Percentiles rank a stretch among this genome's conserved stretches.
These are phyloP conservation scores for Claviceps sp. DNA, from an alignment of 2,329 filamentous ascomycete species.

Conservation along the genomic window DNA sequence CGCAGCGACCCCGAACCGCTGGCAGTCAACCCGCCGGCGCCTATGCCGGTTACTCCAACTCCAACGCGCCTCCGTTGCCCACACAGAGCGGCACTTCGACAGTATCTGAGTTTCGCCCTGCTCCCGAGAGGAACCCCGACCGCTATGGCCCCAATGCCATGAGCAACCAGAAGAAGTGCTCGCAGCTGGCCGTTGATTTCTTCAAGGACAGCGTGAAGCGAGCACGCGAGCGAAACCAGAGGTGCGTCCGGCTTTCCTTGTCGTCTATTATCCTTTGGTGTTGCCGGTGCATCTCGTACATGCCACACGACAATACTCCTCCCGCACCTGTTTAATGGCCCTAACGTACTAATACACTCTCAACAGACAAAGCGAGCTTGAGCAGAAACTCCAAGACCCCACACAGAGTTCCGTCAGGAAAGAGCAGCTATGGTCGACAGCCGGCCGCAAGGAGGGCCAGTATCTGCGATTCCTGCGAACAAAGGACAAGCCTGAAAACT, in stretches of 20 bases:
- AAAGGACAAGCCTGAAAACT: conserved; percentile 87
- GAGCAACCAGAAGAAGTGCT: conserved; percentile 59
- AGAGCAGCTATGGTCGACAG: conserved; percentile 71
- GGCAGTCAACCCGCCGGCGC: conserved; percentile 53
- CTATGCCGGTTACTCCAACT: conserved; percentile 48
- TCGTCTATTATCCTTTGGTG: neutral
- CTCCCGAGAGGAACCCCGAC: conserved; percentile 70
- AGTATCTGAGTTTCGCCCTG: conserved; percentile 60
- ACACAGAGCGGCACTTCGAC: conserved; percentile 40
- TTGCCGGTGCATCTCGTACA: neutral
- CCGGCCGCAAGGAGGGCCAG: conserved; percentile 77
- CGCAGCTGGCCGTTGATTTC: conserved; percentile 68
- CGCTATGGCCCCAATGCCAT: conserved; percentile 46
- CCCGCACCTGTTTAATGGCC: neutral
- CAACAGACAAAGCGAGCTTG: conserved; percentile 75
- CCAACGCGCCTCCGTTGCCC: conserved; percentile 49
- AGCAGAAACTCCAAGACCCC: conserved; percentile 69
- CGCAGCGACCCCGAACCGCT: conserved; percentile 71
- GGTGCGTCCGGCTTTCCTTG: conserved; percentile 36
- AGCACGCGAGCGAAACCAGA: conserved; percentile 85
- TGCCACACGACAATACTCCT: no score
- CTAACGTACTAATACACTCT: neutral
- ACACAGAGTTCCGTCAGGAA: conserved; percentile 63
- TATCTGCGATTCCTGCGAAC: conserved; percentile 91
- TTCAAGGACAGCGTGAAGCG: conserved; percentile 98